Base-by-base conservation (phyloP, 768 basidiomycete genomes). In the Lactifluus rugatus region DNA sequence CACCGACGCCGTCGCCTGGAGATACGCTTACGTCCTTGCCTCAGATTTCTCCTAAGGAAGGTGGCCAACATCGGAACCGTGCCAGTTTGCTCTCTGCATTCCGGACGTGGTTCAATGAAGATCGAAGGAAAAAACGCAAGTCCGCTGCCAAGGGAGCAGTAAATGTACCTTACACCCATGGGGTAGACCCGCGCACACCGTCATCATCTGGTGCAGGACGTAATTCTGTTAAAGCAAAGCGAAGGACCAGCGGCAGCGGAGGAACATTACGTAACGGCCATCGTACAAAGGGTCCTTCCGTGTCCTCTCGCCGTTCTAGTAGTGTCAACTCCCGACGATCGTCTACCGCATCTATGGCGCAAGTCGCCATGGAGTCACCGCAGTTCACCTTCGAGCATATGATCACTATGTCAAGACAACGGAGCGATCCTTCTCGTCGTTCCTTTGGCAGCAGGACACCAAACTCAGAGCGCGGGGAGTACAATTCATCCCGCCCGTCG, bases 71-170 rank as follows among this genome's bases (percentile, higher is more conserved):
- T 31, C 77, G 85, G 23, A 85, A 87, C 68, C 78, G 87, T 36
- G 88, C 89, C 8, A 92, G 87, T 67, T 69, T 98, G 28, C 73
- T 97, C 49, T 84, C 86, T 2, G 81, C 91, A 6, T 92, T 98
- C 72, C 81, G 90, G 46, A 77, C 85, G 61, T 93, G 94, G 90
- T 95, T 97, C 72, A 82, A 92, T 59, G 93, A 96, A 60, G 93
- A 93, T 62, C 78, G 80, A 63, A 93, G 90, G 68, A 85, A 91
- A 4, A 95, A 94, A 73, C 79, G 88, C 52, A 89, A 88, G 70
- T 83, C 68, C 28, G 31, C 54, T 48, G 23, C 62, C 53, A 44
- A 68, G 44, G 53, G 63, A 21, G 48, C 48, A 17, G 51, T 21
- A 41, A 47, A 53, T 37, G 41, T 19, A 16, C 54, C 61, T 37